Percentiles rank a stretch among this genome's conserved stretches.
phyloP scores from a whole-genome alignment of 345 rosid genomes.

The rapeseed (Brassica napus) region DNA sequence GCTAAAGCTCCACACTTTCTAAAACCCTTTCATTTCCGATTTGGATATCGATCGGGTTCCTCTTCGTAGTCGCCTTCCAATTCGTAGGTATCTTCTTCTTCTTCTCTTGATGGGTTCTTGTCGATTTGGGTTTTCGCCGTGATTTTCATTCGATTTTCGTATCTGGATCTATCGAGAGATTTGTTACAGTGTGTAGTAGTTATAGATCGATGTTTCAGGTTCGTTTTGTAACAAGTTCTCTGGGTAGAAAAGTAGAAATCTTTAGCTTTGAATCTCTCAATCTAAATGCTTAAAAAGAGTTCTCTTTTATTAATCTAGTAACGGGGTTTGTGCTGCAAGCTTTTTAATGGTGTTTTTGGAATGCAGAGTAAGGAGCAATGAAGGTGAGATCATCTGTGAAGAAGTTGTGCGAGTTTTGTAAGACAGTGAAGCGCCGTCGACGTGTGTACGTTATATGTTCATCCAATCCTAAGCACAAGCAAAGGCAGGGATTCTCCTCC shows the following conservation, averaged over 20 bases:
- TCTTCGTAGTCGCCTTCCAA: constrained; percentile 36
- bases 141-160: neutral
- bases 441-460: constrained; percentile 73
- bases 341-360: neutral
- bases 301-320: neutral
- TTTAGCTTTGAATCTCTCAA: constrained; percentile 13
- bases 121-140: neutral
- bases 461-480: constrained; percentile 91
- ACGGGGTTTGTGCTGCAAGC: neutral
- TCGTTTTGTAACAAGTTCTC: neutral
- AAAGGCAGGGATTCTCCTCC: constrained; percentile 68
- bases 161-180: constrained; percentile 13
- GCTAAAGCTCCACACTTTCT: neutral
- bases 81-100: constrained; percentile 23
- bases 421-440: constrained; percentile 83
- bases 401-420: constrained; percentile 95
- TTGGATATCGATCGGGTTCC: neutral
- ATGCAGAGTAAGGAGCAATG: constrained; percentile 48
- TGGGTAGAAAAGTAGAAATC: neutral
- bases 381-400: constrained; percentile 96
- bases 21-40: constrained; percentile 31
- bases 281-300: neutral
- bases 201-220: constrained; percentile 13
- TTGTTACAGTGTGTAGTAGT: neutral
- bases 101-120: neutral